Conservation (phyloP, 306 rosid genomes). For the Lathyrus tuberosus region DNA sequence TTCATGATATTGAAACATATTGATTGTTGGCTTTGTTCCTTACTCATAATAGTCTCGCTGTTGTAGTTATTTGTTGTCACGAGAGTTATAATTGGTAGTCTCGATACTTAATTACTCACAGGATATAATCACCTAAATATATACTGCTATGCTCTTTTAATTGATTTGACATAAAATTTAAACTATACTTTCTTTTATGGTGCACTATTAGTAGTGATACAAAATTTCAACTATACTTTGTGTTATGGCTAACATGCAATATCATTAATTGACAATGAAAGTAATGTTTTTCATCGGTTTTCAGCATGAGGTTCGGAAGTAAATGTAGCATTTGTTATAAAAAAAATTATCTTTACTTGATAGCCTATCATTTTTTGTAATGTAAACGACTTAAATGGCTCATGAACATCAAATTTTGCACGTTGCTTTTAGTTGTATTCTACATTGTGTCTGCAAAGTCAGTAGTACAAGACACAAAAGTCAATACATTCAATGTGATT, state of each 20-base stretch:
- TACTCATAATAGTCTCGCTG: neutral
- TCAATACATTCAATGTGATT: conserved; percentile 5
- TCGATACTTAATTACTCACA: neutral
- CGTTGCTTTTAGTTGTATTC: conserved; percentile 15
- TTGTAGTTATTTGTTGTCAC: conserved; percentile 12
- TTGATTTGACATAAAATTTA: conserved; percentile 29
- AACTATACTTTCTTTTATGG: conserved; percentile 4
- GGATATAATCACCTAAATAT: neutral
- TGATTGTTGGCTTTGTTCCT: conserved; percentile 3
- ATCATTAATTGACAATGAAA: too few relatives aligned
- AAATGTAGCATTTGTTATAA: too few relatives aligned
- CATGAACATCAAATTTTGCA: neutral
- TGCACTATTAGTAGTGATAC: too few relatives aligned
- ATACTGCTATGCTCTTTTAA: conserved; percentile 1
- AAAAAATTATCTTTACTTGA: too few relatives aligned
- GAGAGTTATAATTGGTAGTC: neutral
- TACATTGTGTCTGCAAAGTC: conserved; percentile 1
- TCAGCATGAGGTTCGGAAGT: too few relatives aligned
- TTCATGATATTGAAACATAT: too few relatives aligned
- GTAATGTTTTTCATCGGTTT: too few relatives aligned
- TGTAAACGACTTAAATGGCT: neutral
- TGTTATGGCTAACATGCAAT: neutral
- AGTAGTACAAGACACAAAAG: neutral
- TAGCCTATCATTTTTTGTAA: neutral
- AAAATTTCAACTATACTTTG: conserved; percentile 24